Percentiles rank a stretch among this genome's conserved stretches.
phyloP scores from a whole-genome alignment of 768 basidiomycete genomes.

The Agaricus bisporus region DNA sequence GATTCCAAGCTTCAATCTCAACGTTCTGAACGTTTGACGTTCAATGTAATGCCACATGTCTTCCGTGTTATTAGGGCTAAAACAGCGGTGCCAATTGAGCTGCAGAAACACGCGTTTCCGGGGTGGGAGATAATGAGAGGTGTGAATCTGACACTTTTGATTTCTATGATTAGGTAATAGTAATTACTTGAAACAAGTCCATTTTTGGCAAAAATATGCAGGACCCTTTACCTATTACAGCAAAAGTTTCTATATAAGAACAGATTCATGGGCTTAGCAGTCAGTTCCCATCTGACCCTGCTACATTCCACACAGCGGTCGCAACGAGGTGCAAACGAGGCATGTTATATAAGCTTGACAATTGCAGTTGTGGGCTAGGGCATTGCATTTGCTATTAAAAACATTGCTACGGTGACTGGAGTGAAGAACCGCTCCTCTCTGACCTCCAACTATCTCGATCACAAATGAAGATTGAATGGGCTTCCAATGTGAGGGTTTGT shows the following conservation, averaged over 20 bases:
- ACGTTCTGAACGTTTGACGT: too few relatives aligned
- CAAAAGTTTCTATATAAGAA: too few relatives aligned
- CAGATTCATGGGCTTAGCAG: too few relatives aligned
- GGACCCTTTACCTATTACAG: too few relatives aligned
- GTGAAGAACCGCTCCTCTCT: constrained; percentile 1
- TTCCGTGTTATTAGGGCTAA: not conserved
- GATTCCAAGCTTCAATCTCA: too few relatives aligned
- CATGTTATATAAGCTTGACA: not conserved
- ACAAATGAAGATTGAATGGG: constrained; percentile 51
- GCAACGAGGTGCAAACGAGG: constrained; percentile 16
- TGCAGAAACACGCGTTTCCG: not conserved
- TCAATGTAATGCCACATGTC: not conserved
- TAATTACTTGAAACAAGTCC: too few relatives aligned
- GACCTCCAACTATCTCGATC: not conserved
- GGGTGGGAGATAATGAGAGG: not conserved
- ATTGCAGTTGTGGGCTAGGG: not conserved
- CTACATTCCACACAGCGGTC: too few relatives aligned
- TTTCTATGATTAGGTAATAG: too few relatives aligned
- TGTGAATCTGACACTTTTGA: too few relatives aligned
- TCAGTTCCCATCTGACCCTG: too few relatives aligned
- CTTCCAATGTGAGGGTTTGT: constrained; percentile 28
- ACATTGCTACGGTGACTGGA: not conserved
- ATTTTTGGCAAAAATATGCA: too few relatives aligned
- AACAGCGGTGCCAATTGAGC: not conserved
- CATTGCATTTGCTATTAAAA: constrained; percentile 11